Evolutionary conservation across 768 basidiomycete species (phyloP), one percentile per base, ranked within the genome.

Genomic region (Suillus luteus): DNA sequence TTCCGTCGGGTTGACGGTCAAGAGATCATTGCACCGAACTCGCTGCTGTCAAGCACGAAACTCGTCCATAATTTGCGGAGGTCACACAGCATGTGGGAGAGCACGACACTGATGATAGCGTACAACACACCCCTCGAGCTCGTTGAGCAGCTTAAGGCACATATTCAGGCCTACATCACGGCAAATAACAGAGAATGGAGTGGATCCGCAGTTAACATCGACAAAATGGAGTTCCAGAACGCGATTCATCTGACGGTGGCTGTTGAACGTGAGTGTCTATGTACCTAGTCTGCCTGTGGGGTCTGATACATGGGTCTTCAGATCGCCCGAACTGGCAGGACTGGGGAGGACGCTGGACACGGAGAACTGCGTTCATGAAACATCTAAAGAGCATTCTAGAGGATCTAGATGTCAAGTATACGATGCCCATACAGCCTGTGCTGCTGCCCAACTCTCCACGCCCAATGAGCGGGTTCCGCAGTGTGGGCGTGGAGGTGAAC

Each of bases 251-350:
- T 92, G 63, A 82, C 82, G 49, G 82, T 92, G 59, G 85, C 85
- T 38, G 82, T 93, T 72, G 91, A 93, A 75, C 91, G 90, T 85
- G 74, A 74, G 87, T 81, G 24, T 55, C 41, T 46, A 55, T 12
- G 54, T 43, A 57, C 41, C 17, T 35, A 38, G 24, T n/a, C 37
- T 59, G 35, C 12, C 6, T 6, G 37, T 37, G 41, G 7, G 33
- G 33, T 27, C 65, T 63, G 24, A 67, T 63, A 31, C 6, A 0
- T 35, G 33, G 33, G 33, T 8, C 33, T 57, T 54, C 62, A 90
- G 89, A 92, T 75, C 86, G 89, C 60, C 82, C 87, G 43, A 92
- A 91, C 70, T 93, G 91, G 92, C 92, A 93, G 71, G 90, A 93
- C 71, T 93, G 91, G 91, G 91, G 89, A 55, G 92, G 85, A 22